phyloP scores from a whole-genome alignment of 179 eudicot species.

The Beta macrorhiza region DNA sequence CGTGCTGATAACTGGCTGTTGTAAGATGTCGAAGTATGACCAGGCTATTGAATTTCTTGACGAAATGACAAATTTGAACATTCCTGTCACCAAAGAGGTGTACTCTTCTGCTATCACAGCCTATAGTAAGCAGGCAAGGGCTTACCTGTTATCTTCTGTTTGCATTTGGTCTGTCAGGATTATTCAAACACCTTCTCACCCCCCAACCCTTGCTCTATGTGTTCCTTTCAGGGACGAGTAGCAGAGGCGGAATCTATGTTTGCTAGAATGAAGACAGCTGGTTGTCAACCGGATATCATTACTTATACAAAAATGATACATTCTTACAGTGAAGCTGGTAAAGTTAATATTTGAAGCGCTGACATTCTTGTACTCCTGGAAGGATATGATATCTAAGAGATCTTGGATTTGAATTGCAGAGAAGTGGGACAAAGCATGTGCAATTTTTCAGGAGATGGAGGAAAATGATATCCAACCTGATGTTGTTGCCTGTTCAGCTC shows the following conservation, averaged over 20 bases:
- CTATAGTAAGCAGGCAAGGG: slow-evolving; percentile 84
- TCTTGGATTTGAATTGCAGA: slow-evolving; percentile 40
- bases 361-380: not conserved
- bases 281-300: slow-evolving; percentile 72
- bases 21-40: slow-evolving; percentile 75
- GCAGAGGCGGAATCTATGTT: slow-evolving; percentile 74
- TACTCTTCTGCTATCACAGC: slow-evolving; percentile 88
- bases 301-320: slow-evolving; percentile 87
- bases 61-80: slow-evolving; percentile 60
- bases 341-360: slow-evolving; percentile 5
- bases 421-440: slow-evolving; percentile 68
- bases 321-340: slow-evolving; percentile 71
- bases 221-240: slow-evolving; percentile 59
- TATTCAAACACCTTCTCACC: slow-evolving; percentile 8
- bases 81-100: slow-evolving; percentile 80
- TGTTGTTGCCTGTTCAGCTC: slow-evolving; percentile 76
- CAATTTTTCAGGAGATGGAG: slow-evolving; percentile 78
- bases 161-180: slow-evolving; percentile 9
- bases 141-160: not conserved
- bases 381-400: not conserved
- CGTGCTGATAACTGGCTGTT: slow-evolving; percentile 78
- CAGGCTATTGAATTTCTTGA: slow-evolving; percentile 68
- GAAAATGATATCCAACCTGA: slow-evolving; percentile 66
- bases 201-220: slow-evolving; percentile 6
- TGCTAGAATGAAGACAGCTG: slow-evolving; percentile 56